Percentiles rank a stretch among this genome's conserved stretches.
phyloP scores from a whole-genome alignment of 768 basidiomycete genomes.

The Trametopsis cervina region DNA sequence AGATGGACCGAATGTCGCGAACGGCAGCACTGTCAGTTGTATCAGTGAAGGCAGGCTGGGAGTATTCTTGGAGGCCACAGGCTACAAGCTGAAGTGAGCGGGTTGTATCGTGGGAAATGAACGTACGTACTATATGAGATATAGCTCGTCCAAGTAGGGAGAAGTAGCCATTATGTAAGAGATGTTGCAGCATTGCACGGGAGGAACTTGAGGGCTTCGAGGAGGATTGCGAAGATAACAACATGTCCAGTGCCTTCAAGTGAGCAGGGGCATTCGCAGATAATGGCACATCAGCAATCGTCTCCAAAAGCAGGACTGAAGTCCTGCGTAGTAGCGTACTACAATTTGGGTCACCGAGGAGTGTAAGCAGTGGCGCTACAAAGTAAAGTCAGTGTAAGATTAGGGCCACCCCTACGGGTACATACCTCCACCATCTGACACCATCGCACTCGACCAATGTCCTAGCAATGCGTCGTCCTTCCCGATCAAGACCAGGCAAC shows the following conservation, averaged over 20 bases:
- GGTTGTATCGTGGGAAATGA: neutral
- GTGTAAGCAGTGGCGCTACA: slow-evolving; percentile 14
- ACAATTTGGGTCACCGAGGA: slow-evolving; percentile 40
- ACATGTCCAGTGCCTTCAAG: slow-evolving; percentile 41
- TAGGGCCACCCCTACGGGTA: too few species aligned
- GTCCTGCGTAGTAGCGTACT: slow-evolving; percentile 49
- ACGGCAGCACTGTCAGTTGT: slow-evolving; percentile 35
- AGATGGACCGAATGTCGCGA: slow-evolving; percentile 29
- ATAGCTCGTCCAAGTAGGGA: slow-evolving; percentile 34
- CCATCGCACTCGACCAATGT: slow-evolving; percentile 37
- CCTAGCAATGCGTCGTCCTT: slow-evolving; percentile 38
- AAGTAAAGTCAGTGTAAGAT: neutral
- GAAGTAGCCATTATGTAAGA: slow-evolving; percentile 44
- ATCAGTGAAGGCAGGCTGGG: slow-evolving; percentile 43
- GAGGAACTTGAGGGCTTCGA: slow-evolving; percentile 20
- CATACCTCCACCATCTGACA: slow-evolving; percentile 23
- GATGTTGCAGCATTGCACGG: slow-evolving; percentile 33
- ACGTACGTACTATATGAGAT: slow-evolving; percentile 42
- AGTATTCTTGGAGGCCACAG: slow-evolving; percentile 48
- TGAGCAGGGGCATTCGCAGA: slow-evolving; percentile 39
- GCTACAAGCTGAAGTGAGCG: slow-evolving; percentile 30
- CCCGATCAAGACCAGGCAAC: slow-evolving; percentile 61
- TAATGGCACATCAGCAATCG: slow-evolving; percentile 39
- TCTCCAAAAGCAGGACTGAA: slow-evolving; percentile 42
- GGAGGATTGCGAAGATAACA: slow-evolving; percentile 28